phyloP scores from a whole-genome alignment of 805 yeast species.

The Spathaspora arborariae region DNA sequence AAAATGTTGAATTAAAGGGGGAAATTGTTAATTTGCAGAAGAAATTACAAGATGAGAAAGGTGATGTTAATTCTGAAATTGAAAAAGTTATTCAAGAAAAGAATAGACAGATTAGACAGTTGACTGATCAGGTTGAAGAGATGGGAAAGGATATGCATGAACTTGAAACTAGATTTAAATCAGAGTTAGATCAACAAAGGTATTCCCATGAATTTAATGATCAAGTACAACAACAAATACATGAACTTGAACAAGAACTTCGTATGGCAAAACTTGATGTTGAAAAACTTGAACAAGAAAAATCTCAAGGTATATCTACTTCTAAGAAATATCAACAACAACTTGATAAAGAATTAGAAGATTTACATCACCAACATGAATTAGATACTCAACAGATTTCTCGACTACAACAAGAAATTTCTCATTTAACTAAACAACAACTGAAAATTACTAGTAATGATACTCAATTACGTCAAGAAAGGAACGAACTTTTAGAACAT shows the following conservation, averaged over 20 bases:
- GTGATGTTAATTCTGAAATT: not conserved
- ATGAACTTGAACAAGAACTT: not conserved
- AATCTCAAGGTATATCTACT: not conserved
- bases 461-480: not conserved
- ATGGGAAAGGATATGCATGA: not conserved
- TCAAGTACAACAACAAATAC: not conserved
- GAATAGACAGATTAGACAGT: not conserved
- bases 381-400: not conserved
- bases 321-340: not conserved
- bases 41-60: not conserved
- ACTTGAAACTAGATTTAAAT: not conserved
- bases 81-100: not conserved
- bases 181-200: not conserved
- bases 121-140: not conserved
- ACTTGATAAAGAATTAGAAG: not conserved
- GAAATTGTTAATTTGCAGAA: not conserved
- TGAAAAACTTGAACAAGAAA: not conserved
- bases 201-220: not conserved
- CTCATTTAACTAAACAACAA: not conserved
- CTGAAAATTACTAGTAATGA: not conserved
- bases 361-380: not conserved
- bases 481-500: not conserved
- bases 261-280: not conserved
- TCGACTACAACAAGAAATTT: slow-evolving; percentile 1
- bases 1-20: slow-evolving; percentile 8